Evolutionary conservation across 306 rosid genomes (phyloP).

Genomic region (Gynostemma pentaphyllum): DNA sequence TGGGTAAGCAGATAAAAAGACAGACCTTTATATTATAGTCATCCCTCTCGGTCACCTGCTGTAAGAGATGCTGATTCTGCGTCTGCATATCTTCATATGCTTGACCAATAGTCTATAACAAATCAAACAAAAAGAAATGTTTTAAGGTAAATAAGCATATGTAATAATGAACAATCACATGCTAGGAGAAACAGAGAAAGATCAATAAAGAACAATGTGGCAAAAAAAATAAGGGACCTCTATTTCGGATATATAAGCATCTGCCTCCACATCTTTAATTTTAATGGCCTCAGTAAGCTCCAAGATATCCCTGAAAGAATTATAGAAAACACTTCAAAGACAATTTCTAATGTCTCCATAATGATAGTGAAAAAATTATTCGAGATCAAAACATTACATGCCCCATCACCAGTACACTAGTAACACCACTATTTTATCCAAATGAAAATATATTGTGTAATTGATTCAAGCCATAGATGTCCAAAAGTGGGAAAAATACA

Average conservation of each 20-base stretch:
- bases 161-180: not conserved
- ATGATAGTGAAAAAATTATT: not conserved
- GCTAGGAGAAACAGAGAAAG: not conserved
- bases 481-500: not conserved
- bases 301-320: constrained; percentile 48
- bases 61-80: constrained; percentile 79
- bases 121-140: not conserved
- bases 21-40: constrained; percentile 85
- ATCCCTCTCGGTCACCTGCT: constrained; percentile 89
- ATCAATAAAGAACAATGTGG: not conserved
- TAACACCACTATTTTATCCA: not conserved
- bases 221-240: constrained; percentile 43
- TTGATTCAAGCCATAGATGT: not conserved
- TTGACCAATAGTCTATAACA: constrained; percentile 84
- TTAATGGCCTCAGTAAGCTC: constrained; percentile 72
- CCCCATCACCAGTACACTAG: not conserved
- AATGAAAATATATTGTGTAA: not conserved
- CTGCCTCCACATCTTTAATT: constrained; percentile 82
- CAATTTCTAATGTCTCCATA: not conserved
- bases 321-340: constrained; percentile 8
- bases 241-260: constrained; percentile 85
- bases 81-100: constrained; percentile 99
- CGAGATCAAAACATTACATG: not conserved
- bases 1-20: constrained; percentile 15
- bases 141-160: not conserved